Conservation (phyloP, 345 rosid genomes). For the Populus pruinosa region DNA sequence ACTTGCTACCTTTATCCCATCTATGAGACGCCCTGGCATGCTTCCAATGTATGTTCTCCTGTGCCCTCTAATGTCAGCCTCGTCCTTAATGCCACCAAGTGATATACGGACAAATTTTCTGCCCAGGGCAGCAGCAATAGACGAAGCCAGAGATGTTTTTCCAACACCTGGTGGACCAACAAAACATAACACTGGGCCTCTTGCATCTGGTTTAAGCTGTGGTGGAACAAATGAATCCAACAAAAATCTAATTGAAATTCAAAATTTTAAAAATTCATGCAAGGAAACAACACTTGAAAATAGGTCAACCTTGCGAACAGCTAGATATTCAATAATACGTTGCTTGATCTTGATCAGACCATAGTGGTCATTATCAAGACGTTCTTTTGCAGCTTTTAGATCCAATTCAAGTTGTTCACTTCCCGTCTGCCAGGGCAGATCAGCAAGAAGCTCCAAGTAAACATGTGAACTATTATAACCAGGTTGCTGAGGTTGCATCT, state of each 20-base stretch:
- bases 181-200: conserved; percentile 94
- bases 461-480: conserved; percentile 95
- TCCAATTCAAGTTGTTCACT: conserved; percentile 84
- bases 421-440: conserved; percentile 93
- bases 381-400: conserved; percentile 85
- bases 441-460: conserved; percentile 96
- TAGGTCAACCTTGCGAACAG: conserved; percentile 86
- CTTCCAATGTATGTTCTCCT: conserved; percentile 98
- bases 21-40: conserved; percentile 99
- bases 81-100: conserved; percentile 98
- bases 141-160: conserved; percentile 95
- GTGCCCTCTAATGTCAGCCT: conserved; percentile 98
- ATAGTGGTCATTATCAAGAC: conserved; percentile 89
- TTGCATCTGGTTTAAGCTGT: conserved; percentile 99
- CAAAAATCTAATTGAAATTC: conserved; percentile 19
- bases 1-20: conserved; percentile 74
- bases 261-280: conserved; percentile 4
- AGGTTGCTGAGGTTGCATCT: conserved; percentile 99
- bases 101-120: conserved; percentile 92
- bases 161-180: conserved; percentile 99
- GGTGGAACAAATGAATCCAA: conserved; percentile 27
- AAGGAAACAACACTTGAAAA: conserved; percentile 17
- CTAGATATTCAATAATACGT: conserved; percentile 94
- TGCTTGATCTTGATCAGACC: conserved; percentile 92
- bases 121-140: conserved; percentile 91